These are phyloP conservation scores for Xylaria sp. DNA, from an alignment of 495 filamentous ascomycete species.

Conservation along the genomic window DNA sequence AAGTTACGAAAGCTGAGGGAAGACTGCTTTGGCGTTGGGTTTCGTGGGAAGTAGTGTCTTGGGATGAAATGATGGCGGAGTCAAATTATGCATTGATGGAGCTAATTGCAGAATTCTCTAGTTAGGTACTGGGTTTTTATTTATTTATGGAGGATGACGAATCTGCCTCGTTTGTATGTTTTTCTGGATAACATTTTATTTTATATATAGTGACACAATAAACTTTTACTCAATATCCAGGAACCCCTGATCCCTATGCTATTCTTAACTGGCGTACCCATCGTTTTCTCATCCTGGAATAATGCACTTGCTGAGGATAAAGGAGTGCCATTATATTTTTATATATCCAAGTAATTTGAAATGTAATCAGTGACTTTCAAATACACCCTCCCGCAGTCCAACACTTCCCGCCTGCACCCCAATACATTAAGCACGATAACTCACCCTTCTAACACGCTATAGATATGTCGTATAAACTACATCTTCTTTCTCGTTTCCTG, in stretches of 20 bases:
- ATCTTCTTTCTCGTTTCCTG: too few relatives aligned
- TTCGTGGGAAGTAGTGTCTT: neutral
- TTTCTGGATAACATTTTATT: constrained; percentile 5
- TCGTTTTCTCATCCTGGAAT: neutral
- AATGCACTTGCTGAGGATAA: too few relatives aligned
- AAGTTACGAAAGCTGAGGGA: neutral
- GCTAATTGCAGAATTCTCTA: neutral
- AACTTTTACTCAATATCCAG: neutral
- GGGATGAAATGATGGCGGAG: neutral
- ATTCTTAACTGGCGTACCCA: neutral
- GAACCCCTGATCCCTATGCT: neutral
- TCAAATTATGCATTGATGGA: neutral
- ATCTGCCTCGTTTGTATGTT: neutral
- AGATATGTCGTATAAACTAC: too few relatives aligned
- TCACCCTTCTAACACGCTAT: too few relatives aligned
- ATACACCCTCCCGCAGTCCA: too few relatives aligned
- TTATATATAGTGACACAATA: neutral
- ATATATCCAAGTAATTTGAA: too few relatives aligned
- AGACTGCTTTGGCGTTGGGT: neutral
- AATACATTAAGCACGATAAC: too few relatives aligned
- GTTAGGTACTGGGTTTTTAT: neutral
- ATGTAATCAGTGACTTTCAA: too few relatives aligned
- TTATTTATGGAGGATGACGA: neutral
- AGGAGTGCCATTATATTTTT: too few relatives aligned
- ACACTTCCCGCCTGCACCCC: too few relatives aligned